A percentile compares a stretch with the other conserved stretches of the same genome.
Evolutionary conservation across 345 rosid genomes (phyloP).

Genomic region (Sonneratia alba): DNA sequence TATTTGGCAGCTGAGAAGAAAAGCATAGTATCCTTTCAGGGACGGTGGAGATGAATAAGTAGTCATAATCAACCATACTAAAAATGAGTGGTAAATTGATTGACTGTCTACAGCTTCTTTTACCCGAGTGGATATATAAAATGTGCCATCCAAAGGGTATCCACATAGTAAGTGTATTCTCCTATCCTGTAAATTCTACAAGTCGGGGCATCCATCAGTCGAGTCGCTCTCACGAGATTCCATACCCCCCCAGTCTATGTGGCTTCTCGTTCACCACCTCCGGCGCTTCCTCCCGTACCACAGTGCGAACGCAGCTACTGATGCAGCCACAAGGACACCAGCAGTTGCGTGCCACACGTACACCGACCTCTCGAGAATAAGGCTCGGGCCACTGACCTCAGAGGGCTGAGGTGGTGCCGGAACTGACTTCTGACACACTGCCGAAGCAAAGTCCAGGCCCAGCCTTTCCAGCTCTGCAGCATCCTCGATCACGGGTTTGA

Average conservation of each 20-base stretch:
- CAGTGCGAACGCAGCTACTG: slow-evolving; percentile 75
- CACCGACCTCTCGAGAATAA: slow-evolving; percentile 40
- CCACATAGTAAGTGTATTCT: neutral
- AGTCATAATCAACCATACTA: neutral
- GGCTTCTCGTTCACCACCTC: slow-evolving; percentile 43
- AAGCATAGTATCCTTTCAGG: neutral
- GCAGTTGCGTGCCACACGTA: slow-evolving; percentile 61
- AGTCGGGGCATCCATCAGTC: neutral
- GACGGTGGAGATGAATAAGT: neutral
- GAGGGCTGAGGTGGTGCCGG: slow-evolving; percentile 17
- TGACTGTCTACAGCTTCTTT: neutral
- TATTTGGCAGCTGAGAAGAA: neutral
- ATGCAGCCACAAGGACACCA: slow-evolving; percentile 67
- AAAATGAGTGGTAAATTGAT: neutral
- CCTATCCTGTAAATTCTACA: neutral
- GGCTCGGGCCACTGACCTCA: slow-evolving; percentile 18
- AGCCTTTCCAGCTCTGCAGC: slow-evolving; percentile 42
- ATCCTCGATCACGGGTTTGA: slow-evolving; percentile 53
- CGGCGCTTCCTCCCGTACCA: slow-evolving; percentile 86
- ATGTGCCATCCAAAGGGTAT: neutral
- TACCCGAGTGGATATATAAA: neutral
- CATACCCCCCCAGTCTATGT: neutral
- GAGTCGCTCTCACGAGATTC: neutral
- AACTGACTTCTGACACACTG: slow-evolving; percentile 29
- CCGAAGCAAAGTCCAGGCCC: slow-evolving; percentile 61